Evolutionary conservation across 148 eudicot genomes (phyloP).

Genomic region (Diospyros kaki): DNA sequence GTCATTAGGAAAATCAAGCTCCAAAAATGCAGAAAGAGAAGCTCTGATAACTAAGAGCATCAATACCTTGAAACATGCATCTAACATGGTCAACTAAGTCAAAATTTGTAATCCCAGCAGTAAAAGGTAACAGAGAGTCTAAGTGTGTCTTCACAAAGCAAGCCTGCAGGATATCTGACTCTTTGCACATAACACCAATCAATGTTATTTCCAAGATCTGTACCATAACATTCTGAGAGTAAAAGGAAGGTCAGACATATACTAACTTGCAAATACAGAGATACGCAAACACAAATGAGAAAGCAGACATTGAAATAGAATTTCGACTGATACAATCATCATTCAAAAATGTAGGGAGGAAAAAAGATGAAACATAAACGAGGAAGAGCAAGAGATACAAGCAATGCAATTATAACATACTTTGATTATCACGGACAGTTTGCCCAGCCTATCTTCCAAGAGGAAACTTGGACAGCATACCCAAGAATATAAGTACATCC

Average conservation of each 20-base stretch:
- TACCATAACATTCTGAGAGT: slow-evolving; percentile 49
- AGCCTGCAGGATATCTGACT: slow-evolving; percentile 45
- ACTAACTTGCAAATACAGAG: background rate
- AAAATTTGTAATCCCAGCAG: slow-evolving; percentile 23
- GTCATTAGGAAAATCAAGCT: background rate
- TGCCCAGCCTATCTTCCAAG: no score
- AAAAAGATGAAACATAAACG: no score
- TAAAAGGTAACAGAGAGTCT: slow-evolving; percentile 39
- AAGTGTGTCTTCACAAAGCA: slow-evolving; percentile 31
- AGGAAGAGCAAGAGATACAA: no score
- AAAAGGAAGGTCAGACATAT: slow-evolving; percentile 3
- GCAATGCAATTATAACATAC: no score
- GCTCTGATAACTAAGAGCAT: slow-evolving; percentile 4
- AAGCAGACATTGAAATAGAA: slow-evolving; percentile 4
- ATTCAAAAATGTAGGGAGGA: no score
- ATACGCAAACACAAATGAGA: background rate
- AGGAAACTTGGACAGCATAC: no score
- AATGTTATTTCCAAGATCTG: slow-evolving; percentile 69
- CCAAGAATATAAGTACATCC: no score
- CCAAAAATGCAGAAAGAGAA: background rate
- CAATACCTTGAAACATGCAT: slow-evolving; percentile 71
- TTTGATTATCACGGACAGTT: no score
- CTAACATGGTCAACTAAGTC: slow-evolving; percentile 42
- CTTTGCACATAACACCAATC: slow-evolving; percentile 54
- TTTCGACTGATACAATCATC: no score